Conservation (phyloP, 352 stramenopile species). For the Phytophthora tentaculata region DNA sequence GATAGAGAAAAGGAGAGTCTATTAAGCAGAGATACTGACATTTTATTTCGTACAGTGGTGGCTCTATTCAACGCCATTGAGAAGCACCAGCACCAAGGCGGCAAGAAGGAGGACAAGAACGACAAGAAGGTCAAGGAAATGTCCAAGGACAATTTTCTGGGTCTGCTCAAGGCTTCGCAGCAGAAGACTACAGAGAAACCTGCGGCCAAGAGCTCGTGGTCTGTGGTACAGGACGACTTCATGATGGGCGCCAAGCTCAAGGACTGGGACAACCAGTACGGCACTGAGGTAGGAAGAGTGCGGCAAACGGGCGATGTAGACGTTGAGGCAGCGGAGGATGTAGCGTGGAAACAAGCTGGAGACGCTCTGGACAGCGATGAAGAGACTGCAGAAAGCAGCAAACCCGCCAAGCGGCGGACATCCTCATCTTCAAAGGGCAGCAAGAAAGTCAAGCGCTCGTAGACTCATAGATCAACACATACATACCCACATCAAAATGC, state of each 20-base stretch:
- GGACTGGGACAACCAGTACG: slow-evolving; percentile 79
- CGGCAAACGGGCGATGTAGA: slow-evolving; percentile 58
- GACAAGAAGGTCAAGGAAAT: slow-evolving; percentile 88
- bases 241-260: slow-evolving; percentile 90
- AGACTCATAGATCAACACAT: slow-evolving; percentile 21
- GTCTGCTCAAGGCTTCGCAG: slow-evolving; percentile 69
- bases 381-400: slow-evolving; percentile 25
- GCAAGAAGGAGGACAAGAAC: slow-evolving; percentile 62
- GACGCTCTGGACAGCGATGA: slow-evolving; percentile 57
- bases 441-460: slow-evolving; percentile 50
- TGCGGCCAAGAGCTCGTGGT: slow-evolving; percentile 70
- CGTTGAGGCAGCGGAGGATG: slow-evolving; percentile 65
- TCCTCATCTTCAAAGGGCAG: slow-evolving; percentile 21
- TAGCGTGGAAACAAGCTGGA: slow-evolving; percentile 69
- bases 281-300: slow-evolving; percentile 52
- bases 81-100: slow-evolving; percentile 83
- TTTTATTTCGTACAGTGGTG: slow-evolving; percentile 55
- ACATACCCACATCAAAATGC: slow-evolving; percentile 18
- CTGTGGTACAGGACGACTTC: slow-evolving; percentile 85
- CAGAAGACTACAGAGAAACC: slow-evolving; percentile 40
- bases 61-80: slow-evolving; percentile 87
- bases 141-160: slow-evolving; percentile 86
- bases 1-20: background rate
- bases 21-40: background rate
- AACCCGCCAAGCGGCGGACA: slow-evolving; percentile 42